Base-by-base conservation (phyloP, 2,329 filamentous ascomycete genomes). In the Colletotrichum agaves region DNA sequence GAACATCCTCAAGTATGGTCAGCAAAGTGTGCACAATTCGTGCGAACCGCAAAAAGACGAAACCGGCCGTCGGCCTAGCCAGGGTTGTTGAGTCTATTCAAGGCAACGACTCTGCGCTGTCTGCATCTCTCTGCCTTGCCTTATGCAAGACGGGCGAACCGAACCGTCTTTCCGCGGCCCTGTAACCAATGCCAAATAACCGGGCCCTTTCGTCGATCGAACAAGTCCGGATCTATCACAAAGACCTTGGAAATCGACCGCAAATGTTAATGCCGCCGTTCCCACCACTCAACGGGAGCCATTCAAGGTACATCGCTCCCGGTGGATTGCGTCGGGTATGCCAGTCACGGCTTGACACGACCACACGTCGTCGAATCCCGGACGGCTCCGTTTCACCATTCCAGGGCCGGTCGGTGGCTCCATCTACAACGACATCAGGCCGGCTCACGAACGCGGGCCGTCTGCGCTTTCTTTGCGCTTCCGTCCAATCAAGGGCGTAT, bases 271-370 rank as follows among this genome's bases (percentile, higher is more conserved):
- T 44, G 35, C 39, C 19, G 35, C 39, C 19, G 46, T 47, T 31
- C 21, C n/a, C 33, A 31, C 57, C 17, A 31, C 19, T 15, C 13
- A 23, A 31, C 27, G 43, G n/a, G 15, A 64, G 52, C 33, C 23
- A 55, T 39, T 7, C 8, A 17, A 23, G 35, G 33, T 17, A 55
- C n/a, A 52, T 27, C 37, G 21, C 47, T 66, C 41, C 63, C 47
- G 49, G 50, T 27, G 47, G 27, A 39, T 39, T 39, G 43, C 46
- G n/a, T 21, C 13, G 37, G 10, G 13, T 21, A 31, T 63, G 50
- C 63, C 63, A 67, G 31, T 63, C 63, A 47, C 44, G 46, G 52
- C 60, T 53, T 11, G 59, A 57, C 63, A 67, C 63, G 50, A 63
- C 52, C 59, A 56, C n/a, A 46, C 31, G 37, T 63, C 59, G 52